Percentiles rank a stretch among this genome's conserved stretches.
phyloP scores from a whole-genome alignment of 345 rosid species.

The Eucalyptus brandiana region DNA sequence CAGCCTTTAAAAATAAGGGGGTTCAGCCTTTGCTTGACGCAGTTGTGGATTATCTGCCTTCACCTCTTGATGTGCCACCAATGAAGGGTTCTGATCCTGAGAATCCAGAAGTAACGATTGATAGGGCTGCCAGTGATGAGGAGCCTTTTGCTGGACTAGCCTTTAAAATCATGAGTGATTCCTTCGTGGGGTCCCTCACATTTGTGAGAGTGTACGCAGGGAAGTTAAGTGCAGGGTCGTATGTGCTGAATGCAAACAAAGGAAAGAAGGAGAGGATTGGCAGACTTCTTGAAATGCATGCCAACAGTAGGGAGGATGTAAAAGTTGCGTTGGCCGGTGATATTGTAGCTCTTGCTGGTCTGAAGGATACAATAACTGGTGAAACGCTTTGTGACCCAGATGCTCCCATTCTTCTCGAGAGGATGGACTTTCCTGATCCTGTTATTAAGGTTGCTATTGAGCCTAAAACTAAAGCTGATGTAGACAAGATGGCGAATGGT shows the following conservation, averaged over 20 bases:
- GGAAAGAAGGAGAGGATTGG: conserved; percentile 98
- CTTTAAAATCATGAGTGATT: conserved; percentile 94
- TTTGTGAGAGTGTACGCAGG: conserved; percentile 92
- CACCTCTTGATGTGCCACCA: conserved; percentile 78
- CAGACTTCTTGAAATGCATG: conserved; percentile 95
- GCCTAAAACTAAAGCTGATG: conserved; percentile 94
- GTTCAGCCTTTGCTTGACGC: conserved; percentile 96
- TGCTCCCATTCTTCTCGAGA: conserved; percentile 68
- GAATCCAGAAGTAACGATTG: conserved; percentile 48
- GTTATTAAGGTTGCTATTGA: conserved; percentile 97
- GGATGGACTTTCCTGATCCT: conserved; percentile 99
- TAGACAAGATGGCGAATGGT: conserved; percentile 83
- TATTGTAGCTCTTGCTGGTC: conserved; percentile 89
- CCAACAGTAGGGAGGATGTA: conserved; percentile 93
- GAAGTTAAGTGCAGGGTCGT: conserved; percentile 75
- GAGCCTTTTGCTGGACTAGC: conserved; percentile 91
- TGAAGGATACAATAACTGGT: conserved; percentile 83
- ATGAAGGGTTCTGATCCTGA: conserved; percentile 95
- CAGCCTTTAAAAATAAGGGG: conserved; percentile 93
- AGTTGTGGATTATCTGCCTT: conserved; percentile 85
- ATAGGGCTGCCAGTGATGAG: conserved; percentile 56
- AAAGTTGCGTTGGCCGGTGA: conserved; percentile 83
- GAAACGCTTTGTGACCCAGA: conserved; percentile 81
- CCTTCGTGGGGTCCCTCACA: conserved; percentile 93
- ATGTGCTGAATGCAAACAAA: conserved; percentile 84